These are phyloP conservation scores for Prunus dulcis DNA, from an alignment of 306 rosid genomes.

Conservation along the genomic window DNA sequence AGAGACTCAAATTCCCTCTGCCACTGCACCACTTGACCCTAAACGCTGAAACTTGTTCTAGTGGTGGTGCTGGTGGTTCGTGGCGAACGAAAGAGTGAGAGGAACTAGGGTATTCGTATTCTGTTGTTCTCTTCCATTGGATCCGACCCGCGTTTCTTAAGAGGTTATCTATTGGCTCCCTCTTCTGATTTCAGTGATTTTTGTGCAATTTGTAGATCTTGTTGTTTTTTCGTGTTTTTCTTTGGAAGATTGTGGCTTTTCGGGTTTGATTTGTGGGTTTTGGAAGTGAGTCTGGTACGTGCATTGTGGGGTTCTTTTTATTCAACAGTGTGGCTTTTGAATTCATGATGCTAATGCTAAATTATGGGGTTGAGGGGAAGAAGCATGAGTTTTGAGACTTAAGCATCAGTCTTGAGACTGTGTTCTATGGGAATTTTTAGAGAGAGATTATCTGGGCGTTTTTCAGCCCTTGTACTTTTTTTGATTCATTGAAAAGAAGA, in stretches of 20 bases:
- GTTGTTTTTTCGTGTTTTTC: neutral
- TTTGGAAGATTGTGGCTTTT: neutral
- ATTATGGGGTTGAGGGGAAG: neutral
- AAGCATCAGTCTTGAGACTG: neutral
- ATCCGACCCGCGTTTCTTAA: conserved; percentile 26
- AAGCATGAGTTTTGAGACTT: neutral
- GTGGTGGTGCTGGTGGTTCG: conserved; percentile 1
- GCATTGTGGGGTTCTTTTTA: neutral
- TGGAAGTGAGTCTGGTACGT: neutral
- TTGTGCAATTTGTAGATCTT: conserved; percentile 36
- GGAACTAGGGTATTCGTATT: neutral
- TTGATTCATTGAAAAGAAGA: neutral
- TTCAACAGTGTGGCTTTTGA: neutral
- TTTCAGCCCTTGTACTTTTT: neutral
- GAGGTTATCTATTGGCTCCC: conserved; percentile 11
- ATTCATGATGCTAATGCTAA: neutral
- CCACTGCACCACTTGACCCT: neutral
- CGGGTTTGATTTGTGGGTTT: conserved; percentile 1
- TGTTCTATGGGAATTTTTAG: neutral
- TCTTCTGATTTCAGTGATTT: neutral
- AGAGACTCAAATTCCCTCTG: neutral
- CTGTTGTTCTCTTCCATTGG: conserved; percentile 10
- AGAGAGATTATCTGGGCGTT: neutral
- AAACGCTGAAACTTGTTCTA: neutral
- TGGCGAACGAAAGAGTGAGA: neutral